Conservation (phyloP, 225 moss, liverwort and hornwort species). For the Marchantia paleacea region DNA sequence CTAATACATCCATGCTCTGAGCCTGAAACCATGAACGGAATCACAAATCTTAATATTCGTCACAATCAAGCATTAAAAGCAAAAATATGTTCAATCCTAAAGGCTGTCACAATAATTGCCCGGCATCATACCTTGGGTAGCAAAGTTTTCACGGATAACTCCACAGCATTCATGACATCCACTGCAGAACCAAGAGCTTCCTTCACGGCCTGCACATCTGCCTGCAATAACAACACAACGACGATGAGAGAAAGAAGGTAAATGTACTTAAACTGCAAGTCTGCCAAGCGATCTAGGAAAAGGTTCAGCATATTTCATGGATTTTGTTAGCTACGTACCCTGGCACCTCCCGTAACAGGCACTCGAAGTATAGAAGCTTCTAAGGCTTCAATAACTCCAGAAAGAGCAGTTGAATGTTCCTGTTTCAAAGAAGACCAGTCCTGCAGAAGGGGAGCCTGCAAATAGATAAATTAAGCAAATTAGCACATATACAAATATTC, state of each 20-base stretch:
- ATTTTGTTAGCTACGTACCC: constrained; percentile 44
- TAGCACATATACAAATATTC: background rate
- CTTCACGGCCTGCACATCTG: constrained; percentile 94
- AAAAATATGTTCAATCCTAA: background rate
- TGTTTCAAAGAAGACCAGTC: constrained; percentile 82
- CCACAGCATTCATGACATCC: constrained; percentile 96
- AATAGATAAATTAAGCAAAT: constrained; percentile 1
- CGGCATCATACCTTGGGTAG: constrained; percentile 61
- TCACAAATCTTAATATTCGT: background rate
- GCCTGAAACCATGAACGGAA: constrained; percentile 51
- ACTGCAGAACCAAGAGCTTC: constrained; percentile 97
- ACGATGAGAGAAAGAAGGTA: background rate
- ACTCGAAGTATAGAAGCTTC: constrained; percentile 98
- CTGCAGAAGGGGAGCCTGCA: constrained; percentile 70
- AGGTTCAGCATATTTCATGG: background rate
- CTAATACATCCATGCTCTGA: constrained; percentile 72
- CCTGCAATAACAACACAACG: constrained; percentile 49
- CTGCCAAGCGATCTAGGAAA: background rate
- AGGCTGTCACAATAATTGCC: background rate
- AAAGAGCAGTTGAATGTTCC: constrained; percentile 84
- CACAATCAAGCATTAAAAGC: background rate
- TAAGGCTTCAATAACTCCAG: constrained; percentile 88
- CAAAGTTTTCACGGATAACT: constrained; percentile 75
- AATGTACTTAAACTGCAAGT: no score
- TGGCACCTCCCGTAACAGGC: constrained; percentile 94